These are phyloP conservation scores for Penicillium dipodomyicola DNA, from an alignment of 495 filamentous ascomycete genomes.

Conservation along the genomic window DNA sequence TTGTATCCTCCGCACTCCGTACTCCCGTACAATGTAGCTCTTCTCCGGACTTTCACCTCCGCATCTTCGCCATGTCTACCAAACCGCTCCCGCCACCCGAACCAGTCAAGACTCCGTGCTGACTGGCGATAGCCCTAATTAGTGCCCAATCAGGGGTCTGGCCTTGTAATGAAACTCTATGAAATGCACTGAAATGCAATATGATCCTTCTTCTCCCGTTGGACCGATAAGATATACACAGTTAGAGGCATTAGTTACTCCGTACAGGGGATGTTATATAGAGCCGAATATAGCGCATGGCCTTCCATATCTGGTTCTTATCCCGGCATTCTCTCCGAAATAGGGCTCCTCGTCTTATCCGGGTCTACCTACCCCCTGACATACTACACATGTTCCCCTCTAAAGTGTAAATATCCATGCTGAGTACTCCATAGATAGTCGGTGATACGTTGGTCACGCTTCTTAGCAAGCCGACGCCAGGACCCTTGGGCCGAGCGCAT, in stretches of 20 bases:
- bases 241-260: no score
- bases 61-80: neutral
- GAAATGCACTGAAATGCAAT: slow-evolving; percentile 12
- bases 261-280: neutral
- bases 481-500: slow-evolving; percentile 16
- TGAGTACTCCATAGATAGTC: slow-evolving; percentile 3
- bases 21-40: neutral
- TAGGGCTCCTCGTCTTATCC: slow-evolving; percentile 9
- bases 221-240: slow-evolving; percentile 24
- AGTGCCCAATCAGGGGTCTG: slow-evolving; percentile 22
- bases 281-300: slow-evolving; percentile 11
- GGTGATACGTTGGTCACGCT: slow-evolving; percentile 17
- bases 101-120: neutral
- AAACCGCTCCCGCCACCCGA: slow-evolving; percentile 3
- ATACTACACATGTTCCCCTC: neutral
- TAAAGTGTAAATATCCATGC: neutral
- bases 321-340: slow-evolving; percentile 8
- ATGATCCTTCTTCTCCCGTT: slow-evolving; percentile 26
- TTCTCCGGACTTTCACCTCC: slow-evolving; percentile 12
- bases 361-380: slow-evolving; percentile 5
- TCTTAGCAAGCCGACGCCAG: slow-evolving; percentile 17
- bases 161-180: slow-evolving; percentile 19
- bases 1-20: neutral
- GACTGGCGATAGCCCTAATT: neutral
- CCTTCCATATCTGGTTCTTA: slow-evolving; percentile 13